Evolutionary conservation across 345 rosid genomes (phyloP).

Genomic region (Draba incana): DNA sequence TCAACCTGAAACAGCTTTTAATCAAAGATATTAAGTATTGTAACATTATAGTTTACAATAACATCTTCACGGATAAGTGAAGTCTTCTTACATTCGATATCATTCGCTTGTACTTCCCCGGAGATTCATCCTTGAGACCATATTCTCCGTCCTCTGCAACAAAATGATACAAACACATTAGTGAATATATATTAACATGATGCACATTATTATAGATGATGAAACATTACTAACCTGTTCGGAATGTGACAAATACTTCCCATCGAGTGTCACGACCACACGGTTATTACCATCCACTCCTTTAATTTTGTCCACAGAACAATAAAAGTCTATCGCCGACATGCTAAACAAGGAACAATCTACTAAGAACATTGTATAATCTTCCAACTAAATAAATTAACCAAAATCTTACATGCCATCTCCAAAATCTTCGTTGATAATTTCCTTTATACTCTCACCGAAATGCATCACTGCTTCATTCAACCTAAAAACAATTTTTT

Average conservation of each 20-base stretch:
- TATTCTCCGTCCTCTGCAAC: constrained; percentile 61
- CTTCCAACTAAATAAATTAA: not conserved
- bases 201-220: not conserved
- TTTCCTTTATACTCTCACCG: constrained; percentile 94
- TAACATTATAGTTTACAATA: constrained; percentile 7
- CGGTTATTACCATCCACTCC: constrained; percentile 89
- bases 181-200: not conserved
- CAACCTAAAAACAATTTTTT: constrained; percentile 50
- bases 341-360: too few species aligned
- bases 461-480: constrained; percentile 97
- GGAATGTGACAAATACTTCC: constrained; percentile 72
- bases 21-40: constrained; percentile 24
- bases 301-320: constrained; percentile 88
- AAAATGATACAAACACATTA: not conserved
- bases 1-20: constrained; percentile 19
- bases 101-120: constrained; percentile 32
- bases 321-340: constrained; percentile 95
- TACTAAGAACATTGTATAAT: not conserved
- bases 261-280: constrained; percentile 78
- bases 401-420: constrained; percentile 78
- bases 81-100: constrained; percentile 14
- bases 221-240: constrained; percentile 70
- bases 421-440: constrained; percentile 90
- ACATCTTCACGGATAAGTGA: not conserved
- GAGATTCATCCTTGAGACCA: constrained; percentile 57